phyloP scores from a whole-genome alignment of 2,329 filamentous ascomycete genomes.

The Diaporthe sp. region DNA sequence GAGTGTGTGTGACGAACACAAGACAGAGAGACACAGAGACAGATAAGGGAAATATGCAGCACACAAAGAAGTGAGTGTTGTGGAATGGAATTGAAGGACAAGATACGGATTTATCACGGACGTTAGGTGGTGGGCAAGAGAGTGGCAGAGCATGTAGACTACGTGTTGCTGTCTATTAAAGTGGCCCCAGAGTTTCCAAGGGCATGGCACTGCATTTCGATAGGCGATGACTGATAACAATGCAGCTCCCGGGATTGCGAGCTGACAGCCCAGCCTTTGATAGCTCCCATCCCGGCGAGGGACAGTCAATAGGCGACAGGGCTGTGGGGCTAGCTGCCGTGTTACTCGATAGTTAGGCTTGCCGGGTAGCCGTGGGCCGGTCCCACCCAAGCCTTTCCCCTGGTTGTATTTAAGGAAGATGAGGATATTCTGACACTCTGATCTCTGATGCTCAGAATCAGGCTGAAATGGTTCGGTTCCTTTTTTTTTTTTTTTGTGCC shows the following conservation, averaged over 20 bases:
- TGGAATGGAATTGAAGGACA: slow-evolving; percentile 8
- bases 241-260: slow-evolving; percentile 19
- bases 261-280: slow-evolving; percentile 26
- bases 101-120: slow-evolving; percentile 5
- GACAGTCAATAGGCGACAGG: background rate
- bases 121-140: background rate
- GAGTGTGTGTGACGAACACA: background rate
- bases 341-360: background rate
- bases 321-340: background rate
- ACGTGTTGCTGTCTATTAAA: slow-evolving; percentile 25
- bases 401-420: slow-evolving; percentile 33
- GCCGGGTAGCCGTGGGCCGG: slow-evolving; percentile 19
- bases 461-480: background rate
- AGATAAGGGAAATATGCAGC: background rate
- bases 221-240: slow-evolving; percentile 29
- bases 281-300: slow-evolving; percentile 1
- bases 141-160: slow-evolving; percentile 11
- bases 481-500: too few species aligned
- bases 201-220: slow-evolving; percentile 19
- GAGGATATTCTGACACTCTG: slow-evolving; percentile 33
- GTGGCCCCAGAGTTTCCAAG: slow-evolving; percentile 14
- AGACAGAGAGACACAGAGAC: background rate
- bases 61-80: slow-evolving; percentile 8
- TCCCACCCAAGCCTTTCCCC: slow-evolving; percentile 17
- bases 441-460: background rate